Percentiles rank a stretch among this genome's conserved stretches.
These are phyloP conservation scores for Rhizopogon vinicolor DNA, from an alignment of 768 basidiomycete species.

Conservation along the genomic window DNA sequence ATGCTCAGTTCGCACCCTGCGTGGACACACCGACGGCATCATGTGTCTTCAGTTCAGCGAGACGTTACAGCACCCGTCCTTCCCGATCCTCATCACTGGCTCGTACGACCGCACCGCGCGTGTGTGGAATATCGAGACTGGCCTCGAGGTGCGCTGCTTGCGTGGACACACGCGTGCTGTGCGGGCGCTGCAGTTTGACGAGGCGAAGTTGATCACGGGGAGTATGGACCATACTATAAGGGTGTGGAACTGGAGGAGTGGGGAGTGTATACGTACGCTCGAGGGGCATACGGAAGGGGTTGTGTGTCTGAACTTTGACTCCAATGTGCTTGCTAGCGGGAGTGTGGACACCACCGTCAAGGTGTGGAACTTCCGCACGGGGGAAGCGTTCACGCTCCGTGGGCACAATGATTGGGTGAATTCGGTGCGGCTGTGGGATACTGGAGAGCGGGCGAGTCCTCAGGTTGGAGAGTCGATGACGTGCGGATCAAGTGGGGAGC, in stretches of 20 bases:
- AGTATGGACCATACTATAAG: conserved; percentile 95
- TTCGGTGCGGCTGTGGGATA: conserved; percentile 90
- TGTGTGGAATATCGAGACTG: conserved; percentile 96
- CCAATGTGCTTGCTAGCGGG: conserved; percentile 87
- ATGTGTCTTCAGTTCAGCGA: conserved; percentile 97
- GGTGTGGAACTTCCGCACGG: conserved; percentile 90
- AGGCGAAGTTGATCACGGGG: conserved; percentile 90
- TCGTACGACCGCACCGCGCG: conserved; percentile 94
- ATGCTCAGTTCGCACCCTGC: conserved; percentile 77
- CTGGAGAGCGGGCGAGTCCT: conserved; percentile 6
- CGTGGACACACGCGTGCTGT: conserved; percentile 92
- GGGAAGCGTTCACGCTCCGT: conserved; percentile 86
- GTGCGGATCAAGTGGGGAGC: conserved; percentile 29
- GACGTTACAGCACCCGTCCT: conserved; percentile 73
- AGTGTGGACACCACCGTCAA: conserved; percentile 94
- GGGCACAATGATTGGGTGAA: conserved; percentile 98
- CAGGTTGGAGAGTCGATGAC: conserved; percentile 6
- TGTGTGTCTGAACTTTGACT: conserved; percentile 87
- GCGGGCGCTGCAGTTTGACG: conserved; percentile 91
- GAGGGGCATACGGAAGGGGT: conserved; percentile 91
- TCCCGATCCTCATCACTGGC: conserved; percentile 95
- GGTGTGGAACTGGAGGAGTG: conserved; percentile 94
- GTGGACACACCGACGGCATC: conserved; percentile 93
- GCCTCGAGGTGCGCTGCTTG: conserved; percentile 75
- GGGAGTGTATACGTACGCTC: conserved; percentile 81